phyloP scores from a whole-genome alignment of 2,329 filamentous ascomycete species.

The Penicillium sp. region DNA sequence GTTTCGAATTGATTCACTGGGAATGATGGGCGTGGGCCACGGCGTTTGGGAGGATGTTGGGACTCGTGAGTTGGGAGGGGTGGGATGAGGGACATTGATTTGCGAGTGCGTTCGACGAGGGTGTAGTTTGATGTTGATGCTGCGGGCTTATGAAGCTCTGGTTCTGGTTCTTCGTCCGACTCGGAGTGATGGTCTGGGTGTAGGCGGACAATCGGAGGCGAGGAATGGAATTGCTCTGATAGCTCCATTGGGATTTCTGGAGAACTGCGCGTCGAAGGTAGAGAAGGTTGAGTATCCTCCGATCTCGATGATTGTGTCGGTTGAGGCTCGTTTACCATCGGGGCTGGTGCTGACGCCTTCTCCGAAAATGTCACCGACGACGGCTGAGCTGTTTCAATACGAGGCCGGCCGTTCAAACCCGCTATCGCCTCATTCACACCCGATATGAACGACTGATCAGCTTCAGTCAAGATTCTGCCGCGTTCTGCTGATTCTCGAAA shows the following conservation, averaged over 20 bases:
- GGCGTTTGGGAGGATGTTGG: constrained; percentile 27
- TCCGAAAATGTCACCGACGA: neutral
- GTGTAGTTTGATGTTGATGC: constrained; percentile 39
- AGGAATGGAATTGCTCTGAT: neutral
- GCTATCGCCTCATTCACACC: constrained; percentile 40
- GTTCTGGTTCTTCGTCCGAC: constrained; percentile 17
- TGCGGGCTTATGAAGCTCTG: constrained; percentile 30
- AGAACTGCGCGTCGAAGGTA: neutral
- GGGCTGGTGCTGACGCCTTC: neutral
- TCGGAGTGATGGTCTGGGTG: constrained; percentile 13
- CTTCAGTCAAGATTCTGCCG: constrained; percentile 25
- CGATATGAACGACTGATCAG: constrained; percentile 39
- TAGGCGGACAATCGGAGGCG: constrained; percentile 20
- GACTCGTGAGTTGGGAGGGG: constrained; percentile 29
- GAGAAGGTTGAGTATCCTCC: neutral
- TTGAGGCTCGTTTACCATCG: neutral
- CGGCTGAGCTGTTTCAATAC: neutral
- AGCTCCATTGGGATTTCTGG: neutral
- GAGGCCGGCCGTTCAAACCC: constrained; percentile 34
- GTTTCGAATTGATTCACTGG: constrained; percentile 63
- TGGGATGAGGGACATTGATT: constrained; percentile 73
- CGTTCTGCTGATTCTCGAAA: constrained; percentile 36
- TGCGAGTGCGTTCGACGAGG: constrained; percentile 76
- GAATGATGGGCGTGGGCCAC: constrained; percentile 43
- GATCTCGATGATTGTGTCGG: neutral